phyloP scores from a whole-genome alignment of 768 basidiomycete genomes.

The Suillus subluteus region DNA sequence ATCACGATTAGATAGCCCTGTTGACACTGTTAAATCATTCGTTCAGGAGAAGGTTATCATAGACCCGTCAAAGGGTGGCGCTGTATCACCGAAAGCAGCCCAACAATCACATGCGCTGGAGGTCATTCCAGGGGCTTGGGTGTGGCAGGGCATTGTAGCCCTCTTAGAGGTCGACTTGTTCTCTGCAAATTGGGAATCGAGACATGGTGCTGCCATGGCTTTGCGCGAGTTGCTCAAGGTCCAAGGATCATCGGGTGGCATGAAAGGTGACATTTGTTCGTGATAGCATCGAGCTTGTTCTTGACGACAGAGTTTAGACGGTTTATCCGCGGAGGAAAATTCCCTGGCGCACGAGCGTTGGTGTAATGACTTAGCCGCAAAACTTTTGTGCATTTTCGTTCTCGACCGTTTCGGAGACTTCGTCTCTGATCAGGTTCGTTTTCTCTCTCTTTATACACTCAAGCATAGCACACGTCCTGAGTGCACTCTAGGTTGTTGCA shows the following conservation, averaged over 20 bases:
- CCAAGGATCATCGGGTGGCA: slow-evolving; percentile 83
- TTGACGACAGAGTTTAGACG: slow-evolving; percentile 44
- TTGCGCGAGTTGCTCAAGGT: slow-evolving; percentile 84
- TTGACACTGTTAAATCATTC: slow-evolving; percentile 40
- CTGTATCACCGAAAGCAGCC: slow-evolving; percentile 76
- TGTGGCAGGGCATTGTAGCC: slow-evolving; percentile 84
- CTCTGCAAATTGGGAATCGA: slow-evolving; percentile 87
- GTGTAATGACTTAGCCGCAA: slow-evolving; percentile 88
- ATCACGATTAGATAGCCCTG: slow-evolving; percentile 65
- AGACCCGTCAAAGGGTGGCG: slow-evolving; percentile 85
- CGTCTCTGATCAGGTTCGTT: slow-evolving; percentile 80
- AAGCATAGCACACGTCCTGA: slow-evolving; percentile 11
- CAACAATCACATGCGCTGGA: slow-evolving; percentile 79
- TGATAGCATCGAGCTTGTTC: neutral
- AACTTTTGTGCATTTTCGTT: slow-evolving; percentile 87
- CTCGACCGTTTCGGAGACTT: slow-evolving; percentile 99
- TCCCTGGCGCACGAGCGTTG: slow-evolving; percentile 74
- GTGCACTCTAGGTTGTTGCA: slow-evolving; percentile 70
- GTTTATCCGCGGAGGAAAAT: slow-evolving; percentile 58
- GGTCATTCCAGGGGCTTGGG: slow-evolving; percentile 75
- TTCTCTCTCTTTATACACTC: neutral
- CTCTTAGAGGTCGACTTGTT: slow-evolving; percentile 84
- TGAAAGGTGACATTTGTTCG: slow-evolving; percentile 56
- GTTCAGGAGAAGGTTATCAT: slow-evolving; percentile 69
- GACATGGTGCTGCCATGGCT: slow-evolving; percentile 93